A percentile compares a stretch with the other conserved stretches of the same genome.
phyloP scores from a whole-genome alignment of 257 asterid genomes.

The Lycium barbarum region DNA sequence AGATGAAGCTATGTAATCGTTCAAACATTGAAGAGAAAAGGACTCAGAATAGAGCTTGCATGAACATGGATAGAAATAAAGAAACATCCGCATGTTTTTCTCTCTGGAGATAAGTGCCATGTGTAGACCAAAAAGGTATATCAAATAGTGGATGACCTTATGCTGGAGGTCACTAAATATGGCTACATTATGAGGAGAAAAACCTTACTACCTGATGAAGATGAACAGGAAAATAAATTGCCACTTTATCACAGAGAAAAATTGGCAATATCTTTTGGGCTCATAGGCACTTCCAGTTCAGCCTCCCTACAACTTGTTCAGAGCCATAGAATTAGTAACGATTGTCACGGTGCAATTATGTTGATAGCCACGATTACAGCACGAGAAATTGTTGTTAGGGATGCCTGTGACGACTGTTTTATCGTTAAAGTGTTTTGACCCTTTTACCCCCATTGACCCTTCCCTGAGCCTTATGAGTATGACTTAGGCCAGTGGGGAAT shows the following conservation, averaged over 20 bases:
- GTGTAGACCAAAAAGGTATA: conserved; percentile 59
- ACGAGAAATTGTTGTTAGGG: conserved; percentile 72
- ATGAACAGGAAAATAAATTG: conserved; percentile 55
- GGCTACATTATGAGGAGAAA: conserved; percentile 55
- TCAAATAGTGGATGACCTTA: conserved; percentile 50
- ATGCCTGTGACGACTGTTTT: no score
- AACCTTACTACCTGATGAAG: conserved; percentile 84
- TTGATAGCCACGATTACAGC: conserved; percentile 54
- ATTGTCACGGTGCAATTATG: conserved; percentile 76
- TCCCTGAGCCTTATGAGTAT: no score
- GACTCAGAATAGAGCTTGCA: conserved; percentile 68
- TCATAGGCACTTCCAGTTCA: conserved; percentile 63
- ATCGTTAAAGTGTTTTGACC: no score
- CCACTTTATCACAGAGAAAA: conserved; percentile 73
- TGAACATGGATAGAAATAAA: conserved; percentile 88
- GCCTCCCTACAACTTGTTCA: conserved; percentile 82
- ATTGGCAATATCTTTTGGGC: conserved; percentile 86
- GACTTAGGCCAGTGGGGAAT: no score
- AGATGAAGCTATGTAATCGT: conserved; percentile 74
- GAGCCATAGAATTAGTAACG: conserved; percentile 78
- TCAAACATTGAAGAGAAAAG: conserved; percentile 66
- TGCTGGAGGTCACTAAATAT: conserved; percentile 49
- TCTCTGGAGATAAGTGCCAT: conserved; percentile 67
- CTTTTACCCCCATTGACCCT: no score
- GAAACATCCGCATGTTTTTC: conserved; percentile 63